These are phyloP conservation scores for Euptelea pleiosperma DNA, from an alignment of 164 flowering plant species.

Conservation along the genomic window DNA sequence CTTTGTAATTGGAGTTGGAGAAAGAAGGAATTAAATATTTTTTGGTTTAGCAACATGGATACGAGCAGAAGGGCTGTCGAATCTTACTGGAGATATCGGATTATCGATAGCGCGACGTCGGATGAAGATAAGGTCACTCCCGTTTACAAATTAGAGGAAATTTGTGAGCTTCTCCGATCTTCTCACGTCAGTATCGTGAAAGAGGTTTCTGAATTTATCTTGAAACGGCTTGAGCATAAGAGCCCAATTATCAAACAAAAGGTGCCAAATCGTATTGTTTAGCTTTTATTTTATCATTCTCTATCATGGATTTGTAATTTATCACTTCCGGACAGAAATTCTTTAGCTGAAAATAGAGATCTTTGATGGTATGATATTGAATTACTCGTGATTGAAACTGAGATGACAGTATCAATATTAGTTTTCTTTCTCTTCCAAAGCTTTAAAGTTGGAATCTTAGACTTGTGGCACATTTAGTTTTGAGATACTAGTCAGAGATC, in stretches of 20 bases:
- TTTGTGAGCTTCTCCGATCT: conserved; percentile 79
- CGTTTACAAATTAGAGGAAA: conserved; percentile 86
- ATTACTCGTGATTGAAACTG: background rate
- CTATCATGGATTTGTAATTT: background rate
- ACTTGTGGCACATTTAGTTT: too few species aligned
- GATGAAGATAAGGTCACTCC: conserved; percentile 95
- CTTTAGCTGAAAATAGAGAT: background rate
- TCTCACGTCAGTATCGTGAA: conserved; percentile 78
- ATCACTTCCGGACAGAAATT: background rate
- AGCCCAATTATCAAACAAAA: conserved; percentile 91
- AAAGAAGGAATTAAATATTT: background rate
- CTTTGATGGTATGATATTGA: background rate
- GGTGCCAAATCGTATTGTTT: conserved; percentile 31
- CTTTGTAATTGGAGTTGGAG: background rate
- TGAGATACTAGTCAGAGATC: too few species aligned
- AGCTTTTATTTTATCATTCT: background rate
- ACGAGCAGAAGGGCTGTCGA: conserved; percentile 95
- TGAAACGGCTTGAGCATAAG: conserved; percentile 86
- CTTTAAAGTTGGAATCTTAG: too few species aligned
- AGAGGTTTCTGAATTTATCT: conserved; percentile 74
- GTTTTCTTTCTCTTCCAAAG: too few species aligned
- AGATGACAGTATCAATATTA: background rate
- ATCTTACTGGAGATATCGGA: conserved; percentile 91
- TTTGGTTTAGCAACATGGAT: conserved; percentile 43
- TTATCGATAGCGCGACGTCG: conserved; percentile 77